These are phyloP conservation scores for Entelexis sorbosivorans DNA, from an alignment of 1,139 yeast species.

Conservation along the genomic window DNA sequence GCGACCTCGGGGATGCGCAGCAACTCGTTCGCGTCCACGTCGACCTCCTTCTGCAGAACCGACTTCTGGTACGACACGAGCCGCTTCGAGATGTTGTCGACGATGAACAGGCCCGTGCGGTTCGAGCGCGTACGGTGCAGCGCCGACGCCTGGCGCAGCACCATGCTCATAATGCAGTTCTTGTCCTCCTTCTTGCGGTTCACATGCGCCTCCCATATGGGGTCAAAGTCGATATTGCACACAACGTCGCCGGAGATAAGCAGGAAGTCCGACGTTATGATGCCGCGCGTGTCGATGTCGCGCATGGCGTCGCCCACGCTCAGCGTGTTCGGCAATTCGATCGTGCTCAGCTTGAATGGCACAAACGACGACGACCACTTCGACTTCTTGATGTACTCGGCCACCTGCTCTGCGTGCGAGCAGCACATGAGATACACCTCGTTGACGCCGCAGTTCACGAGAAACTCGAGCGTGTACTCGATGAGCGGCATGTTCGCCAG, in stretches of 20 bases:
- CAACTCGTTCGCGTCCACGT: conserved; percentile 73
- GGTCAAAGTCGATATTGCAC: conserved; percentile 70
- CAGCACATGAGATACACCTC: conserved; percentile 87
- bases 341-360: conserved; percentile 67
- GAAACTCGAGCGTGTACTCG: conserved; percentile 87
- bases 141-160: conserved; percentile 76
- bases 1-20: conserved; percentile 68
- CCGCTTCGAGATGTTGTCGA: conserved; percentile 60
- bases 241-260: conserved; percentile 90
- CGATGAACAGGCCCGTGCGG: conserved; percentile 56
- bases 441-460: conserved; percentile 80
- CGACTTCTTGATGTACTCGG: conserved; percentile 64
- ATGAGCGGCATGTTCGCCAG: conserved; percentile 86
- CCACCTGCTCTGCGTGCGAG: conserved; percentile 80
- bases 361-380: conserved; percentile 64
- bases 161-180: conserved; percentile 91
- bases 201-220: conserved; percentile 63
- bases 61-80: conserved; percentile 70
- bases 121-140: conserved; percentile 71
- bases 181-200: conserved; percentile 61
- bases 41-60: conserved; percentile 33
- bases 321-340: conserved; percentile 77
- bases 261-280: conserved; percentile 79
- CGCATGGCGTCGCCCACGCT: conserved; percentile 97
- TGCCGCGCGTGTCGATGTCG: conserved; percentile 81